Evolutionary conservation across 768 basidiomycete genomes (phyloP).

Genomic region (Trametes maxima): DNA sequence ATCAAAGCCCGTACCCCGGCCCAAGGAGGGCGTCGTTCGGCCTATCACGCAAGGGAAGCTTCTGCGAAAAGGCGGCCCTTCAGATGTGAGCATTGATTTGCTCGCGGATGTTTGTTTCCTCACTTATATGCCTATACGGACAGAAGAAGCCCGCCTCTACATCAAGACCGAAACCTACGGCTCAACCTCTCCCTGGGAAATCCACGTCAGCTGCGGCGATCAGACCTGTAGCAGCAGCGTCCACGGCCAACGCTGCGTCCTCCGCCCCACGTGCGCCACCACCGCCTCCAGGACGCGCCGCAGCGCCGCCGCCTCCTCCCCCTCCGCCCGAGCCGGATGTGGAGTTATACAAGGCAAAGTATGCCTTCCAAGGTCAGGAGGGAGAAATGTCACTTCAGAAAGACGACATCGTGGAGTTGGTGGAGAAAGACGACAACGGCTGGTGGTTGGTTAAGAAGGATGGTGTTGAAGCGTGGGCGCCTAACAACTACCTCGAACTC

Average conservation of each 20-base stretch:
- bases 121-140: too few species aligned
- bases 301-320: conserved; percentile 45
- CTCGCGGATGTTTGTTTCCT: neutral
- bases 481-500: conserved; percentile 88
- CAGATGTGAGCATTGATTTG: conserved; percentile 37
- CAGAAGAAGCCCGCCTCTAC: conserved; percentile 46
- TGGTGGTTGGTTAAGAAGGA: conserved; percentile 97
- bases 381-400: conserved; percentile 91
- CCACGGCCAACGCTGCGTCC: conserved; percentile 39
- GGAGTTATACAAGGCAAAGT: conserved; percentile 85
- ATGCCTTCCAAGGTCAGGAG: conserved; percentile 88
- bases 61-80: conserved; percentile 75
- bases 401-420: conserved; percentile 89
- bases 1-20: conserved; percentile 82
- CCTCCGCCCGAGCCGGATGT: conserved; percentile 60
- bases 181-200: conserved; percentile 65
- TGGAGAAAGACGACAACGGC: conserved; percentile 92
- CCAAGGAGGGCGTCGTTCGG: conserved; percentile 83
- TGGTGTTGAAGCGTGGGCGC: conserved; percentile 90
- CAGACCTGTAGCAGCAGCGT: conserved; percentile 37
- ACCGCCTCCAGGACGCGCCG: conserved; percentile 41
- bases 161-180: conserved; percentile 52
- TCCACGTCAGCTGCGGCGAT: conserved; percentile 42
- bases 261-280: conserved; percentile 48
- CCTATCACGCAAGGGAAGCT: conserved; percentile 87